Percentiles rank a stretch among this genome's conserved stretches.
Evolutionary conservation across 805 yeast species (phyloP).

Genomic region (Zygotorulaspora chibaensis): DNA sequence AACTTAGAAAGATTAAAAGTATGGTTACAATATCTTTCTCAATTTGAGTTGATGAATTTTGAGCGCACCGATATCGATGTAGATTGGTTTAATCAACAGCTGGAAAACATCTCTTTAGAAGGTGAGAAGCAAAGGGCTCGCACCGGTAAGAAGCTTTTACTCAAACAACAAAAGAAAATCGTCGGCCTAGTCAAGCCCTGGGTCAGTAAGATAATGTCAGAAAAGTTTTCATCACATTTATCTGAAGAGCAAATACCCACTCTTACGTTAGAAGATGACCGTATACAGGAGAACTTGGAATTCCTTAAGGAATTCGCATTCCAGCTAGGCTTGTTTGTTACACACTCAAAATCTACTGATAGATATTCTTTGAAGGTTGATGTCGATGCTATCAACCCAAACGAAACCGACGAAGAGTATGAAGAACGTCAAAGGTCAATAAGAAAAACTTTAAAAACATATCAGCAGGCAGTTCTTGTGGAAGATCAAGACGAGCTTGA

Average conservation of each 20-base stretch:
- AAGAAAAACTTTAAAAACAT: conserved; percentile 54
- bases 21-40: conserved; percentile 72
- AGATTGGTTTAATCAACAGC: conserved; percentile 85
- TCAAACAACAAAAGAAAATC: conserved; percentile 71
- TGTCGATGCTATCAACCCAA: conserved; percentile 66
- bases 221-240: conserved; percentile 34
- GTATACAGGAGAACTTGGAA: conserved; percentile 43
- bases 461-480: conserved; percentile 55
- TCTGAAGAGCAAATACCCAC: conserved; percentile 46
- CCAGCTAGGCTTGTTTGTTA: conserved; percentile 61
- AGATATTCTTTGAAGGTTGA: conserved; percentile 60
- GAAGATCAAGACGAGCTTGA: conserved; percentile 51
- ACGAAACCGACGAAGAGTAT: conserved; percentile 64
- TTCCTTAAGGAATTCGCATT: conserved; percentile 61
- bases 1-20: conserved; percentile 65
- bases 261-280: conserved; percentile 40
- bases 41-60: conserved; percentile 80
- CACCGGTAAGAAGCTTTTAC: conserved; percentile 57
- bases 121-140: conserved; percentile 67
- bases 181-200: conserved; percentile 54
- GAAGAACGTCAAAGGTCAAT: conserved; percentile 48
- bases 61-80: conserved; percentile 80
- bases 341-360: conserved; percentile 56
- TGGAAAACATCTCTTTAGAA: conserved; percentile 69
- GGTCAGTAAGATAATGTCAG: conserved; percentile 37